phyloP scores from a whole-genome alignment of 345 rosid species.

The Cochlearia excelsa region DNA sequence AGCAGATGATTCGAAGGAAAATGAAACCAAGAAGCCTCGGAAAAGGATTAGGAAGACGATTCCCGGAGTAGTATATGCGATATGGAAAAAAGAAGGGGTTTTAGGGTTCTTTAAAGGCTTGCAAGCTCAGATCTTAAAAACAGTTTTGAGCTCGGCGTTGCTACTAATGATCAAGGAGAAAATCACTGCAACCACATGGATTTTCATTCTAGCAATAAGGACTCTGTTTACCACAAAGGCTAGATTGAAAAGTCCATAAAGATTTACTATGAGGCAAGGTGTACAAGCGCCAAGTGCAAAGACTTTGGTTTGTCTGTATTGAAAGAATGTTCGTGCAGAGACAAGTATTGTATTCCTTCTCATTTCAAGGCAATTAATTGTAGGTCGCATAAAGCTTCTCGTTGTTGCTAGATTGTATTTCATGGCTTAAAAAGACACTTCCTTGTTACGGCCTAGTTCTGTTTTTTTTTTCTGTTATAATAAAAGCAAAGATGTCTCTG shows the following conservation, averaged over 20 bases:
- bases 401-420: conserved; percentile 17
- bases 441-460: conserved; percentile 6
- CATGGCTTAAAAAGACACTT: not conserved
- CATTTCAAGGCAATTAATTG: conserved; percentile 15
- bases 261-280: not conserved
- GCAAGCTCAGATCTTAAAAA: conserved; percentile 88
- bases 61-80: conserved; percentile 47
- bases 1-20: conserved; percentile 51
- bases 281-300: conserved; percentile 18
- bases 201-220: conserved; percentile 63
- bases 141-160: conserved; percentile 91
- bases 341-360: conserved; percentile 4
- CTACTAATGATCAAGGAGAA: conserved; percentile 94
- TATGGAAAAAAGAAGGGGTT: conserved; percentile 78
- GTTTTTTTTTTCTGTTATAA: conserved; percentile 20
- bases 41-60: conserved; percentile 46
- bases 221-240: conserved; percentile 40
- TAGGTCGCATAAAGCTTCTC: conserved; percentile 24
- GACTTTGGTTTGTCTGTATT: conserved; percentile 12
- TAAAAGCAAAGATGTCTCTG: conserved; percentile 11
- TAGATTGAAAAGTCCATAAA: conserved; percentile 44
- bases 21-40: conserved; percentile 36
- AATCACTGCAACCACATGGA: conserved; percentile 74
- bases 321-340: conserved; percentile 1
- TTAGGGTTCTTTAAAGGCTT: conserved; percentile 87